Evolutionary conservation across 106 monocot genomes (phyloP), one percentile per base, ranked within the genome.

Genomic region (Iris macrosiphon): DNA sequence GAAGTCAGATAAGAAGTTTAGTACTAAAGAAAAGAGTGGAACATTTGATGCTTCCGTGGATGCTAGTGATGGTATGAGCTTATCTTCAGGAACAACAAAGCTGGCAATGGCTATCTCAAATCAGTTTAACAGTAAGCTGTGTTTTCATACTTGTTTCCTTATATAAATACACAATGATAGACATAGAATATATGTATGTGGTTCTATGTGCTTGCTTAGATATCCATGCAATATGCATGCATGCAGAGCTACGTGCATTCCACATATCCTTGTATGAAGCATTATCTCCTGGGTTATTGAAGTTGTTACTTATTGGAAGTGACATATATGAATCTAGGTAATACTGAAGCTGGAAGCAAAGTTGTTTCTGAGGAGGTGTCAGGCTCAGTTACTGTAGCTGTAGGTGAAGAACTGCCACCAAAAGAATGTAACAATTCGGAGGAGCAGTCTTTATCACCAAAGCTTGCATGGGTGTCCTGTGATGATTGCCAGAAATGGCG

Each of bases 401-500:
- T 39, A 32, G 41, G 45, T 45, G 63, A 59, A 47, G 50, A 70
- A 19, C 11, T 45, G 17, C 27, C 55, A 27, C 40, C 67, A 28
- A 71, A 52, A 16, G 63, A 61, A 42, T 22, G 61, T 4, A 41
- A 25, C 46, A 32, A 49, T 59, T 45, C 19, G 7, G 21, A 61
- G 40, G 64, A n/a, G 3, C 74, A 75, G 28, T 30, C 26, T 71
- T 48, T 66, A 53, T 65, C 50, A 33, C 66, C 62, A 67, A 72
- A 67, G 18, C 49, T 37, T 49, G 95, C 89, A 42, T 96, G 96
- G 96, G 96, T 80, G 2, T 64, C 69, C 37, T 98, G 90, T 72
- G 90, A 98, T 81, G 83, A 80, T 35, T 98, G 90, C 55, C 52
- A 73, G 5, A 98, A 98, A 59, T 98, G 96, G 96, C 86, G 96